Evolutionary conservation across 2,329 filamentous ascomycete species (phyloP), one percentile per base, ranked within the genome.

Genomic region (Xylaria sp.): DNA sequence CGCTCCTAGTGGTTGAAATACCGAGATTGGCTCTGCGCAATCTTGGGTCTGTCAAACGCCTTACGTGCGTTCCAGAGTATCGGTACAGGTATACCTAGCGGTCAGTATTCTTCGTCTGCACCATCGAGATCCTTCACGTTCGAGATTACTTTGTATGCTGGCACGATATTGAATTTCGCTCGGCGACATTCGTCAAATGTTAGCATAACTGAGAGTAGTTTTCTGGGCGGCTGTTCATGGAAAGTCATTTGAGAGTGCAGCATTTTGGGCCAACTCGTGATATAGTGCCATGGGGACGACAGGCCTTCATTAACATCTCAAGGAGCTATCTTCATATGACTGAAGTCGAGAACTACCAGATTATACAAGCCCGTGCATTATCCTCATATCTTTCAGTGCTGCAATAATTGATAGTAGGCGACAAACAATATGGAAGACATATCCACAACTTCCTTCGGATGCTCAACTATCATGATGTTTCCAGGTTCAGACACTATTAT

Each of bases 31-130:
- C 25, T 58, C 7, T 46, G 41, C 39, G 23, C 18, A 3, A 39
- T 12, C 56, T 20, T 31, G 23, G 56, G 56, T 58, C 48, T 58
- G 39, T 58, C 56, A 58, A 58, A 28, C 56, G 23, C 55, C 36
- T 18, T 57, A 43, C 33, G 10, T 28, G 36, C 20, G 36, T 28
- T 15, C 56, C 39, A 9, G 39, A 31, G 25, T 31, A 12, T 20
- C 9, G 23, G 31, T 58, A n/a, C 20, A 1, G 18, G 25, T 7
- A 12, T 48, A 46, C 23, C 9, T 46, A 25, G 56, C 39, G 56
- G 23, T n/a, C 20, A 58, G 25, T n/a, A 20, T 55, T 18, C 4
- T n/a, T 9, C 10, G 33, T 31, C n/a, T n/a, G n/a, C n/a, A n/a
- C n/a, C n/a, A 31, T 46, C 23, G 23, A 31, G 52, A 39, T 56